Evolutionary conservation across 2,329 filamentous ascomycete species (phyloP).

Genomic region (Fusarium brachygibbosum): DNA sequence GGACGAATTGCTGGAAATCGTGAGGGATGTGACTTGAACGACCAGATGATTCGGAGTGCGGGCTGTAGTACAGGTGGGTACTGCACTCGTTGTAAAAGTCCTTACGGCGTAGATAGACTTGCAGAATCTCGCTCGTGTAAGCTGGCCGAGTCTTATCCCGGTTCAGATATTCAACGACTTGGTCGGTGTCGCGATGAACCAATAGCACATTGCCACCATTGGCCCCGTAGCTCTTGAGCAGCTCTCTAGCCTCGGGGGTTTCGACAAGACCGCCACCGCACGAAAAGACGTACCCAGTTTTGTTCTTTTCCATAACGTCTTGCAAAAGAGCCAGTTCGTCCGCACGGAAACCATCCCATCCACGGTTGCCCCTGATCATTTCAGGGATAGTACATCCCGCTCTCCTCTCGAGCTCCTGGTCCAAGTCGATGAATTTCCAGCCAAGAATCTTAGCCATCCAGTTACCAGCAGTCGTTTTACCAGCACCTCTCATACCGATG

Average conservation of each 20-base stretch:
- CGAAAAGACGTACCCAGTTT: constrained; percentile 85
- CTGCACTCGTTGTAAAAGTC: constrained; percentile 94
- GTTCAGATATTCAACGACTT: constrained; percentile 89
- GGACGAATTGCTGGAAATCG: constrained; percentile 57
- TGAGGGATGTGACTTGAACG: constrained; percentile 48
- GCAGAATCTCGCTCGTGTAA: constrained; percentile 92
- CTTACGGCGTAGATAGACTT: constrained; percentile 89
- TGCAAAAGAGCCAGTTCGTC: constrained; percentile 82
- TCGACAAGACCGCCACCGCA: constrained; percentile 96
- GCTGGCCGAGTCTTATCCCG: constrained; percentile 92
- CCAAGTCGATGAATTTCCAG: constrained; percentile 86
- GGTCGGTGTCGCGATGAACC: constrained; percentile 87
- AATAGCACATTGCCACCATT: constrained; percentile 86
- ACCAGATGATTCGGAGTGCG: constrained; percentile 61
- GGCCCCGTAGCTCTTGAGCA: constrained; percentile 80
- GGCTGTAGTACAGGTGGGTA: constrained; percentile 93
- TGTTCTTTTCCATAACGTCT: constrained; percentile 79
- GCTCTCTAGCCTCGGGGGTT: constrained; percentile 79
- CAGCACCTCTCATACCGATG: constrained; percentile 96
- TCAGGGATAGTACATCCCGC: constrained; percentile 85
- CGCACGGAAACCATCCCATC: constrained; percentile 90
- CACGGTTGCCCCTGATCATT: constrained; percentile 77
- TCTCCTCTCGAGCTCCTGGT: constrained; percentile 84
- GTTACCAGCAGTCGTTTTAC: constrained; percentile 92
- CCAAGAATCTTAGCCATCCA: constrained; percentile 85